These are phyloP conservation scores for Beauveria asiatica DNA, from an alignment of 2,329 filamentous ascomycete genomes.

Conservation along the genomic window DNA sequence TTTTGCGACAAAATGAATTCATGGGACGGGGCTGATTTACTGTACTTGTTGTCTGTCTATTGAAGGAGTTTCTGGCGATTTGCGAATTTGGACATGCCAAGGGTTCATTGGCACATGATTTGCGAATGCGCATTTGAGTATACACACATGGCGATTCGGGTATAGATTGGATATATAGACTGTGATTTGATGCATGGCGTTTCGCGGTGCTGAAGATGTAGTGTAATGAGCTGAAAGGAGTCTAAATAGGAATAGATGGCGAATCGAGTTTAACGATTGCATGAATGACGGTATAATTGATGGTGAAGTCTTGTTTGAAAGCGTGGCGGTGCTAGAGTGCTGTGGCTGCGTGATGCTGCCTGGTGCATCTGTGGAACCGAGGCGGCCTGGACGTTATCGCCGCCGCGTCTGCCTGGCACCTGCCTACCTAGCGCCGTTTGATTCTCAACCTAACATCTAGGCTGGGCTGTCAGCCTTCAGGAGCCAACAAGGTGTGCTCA, in stretches of 20 bases:
- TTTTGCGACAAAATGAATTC: slow-evolving; percentile 60
- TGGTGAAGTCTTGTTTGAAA: neutral
- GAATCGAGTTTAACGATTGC: no score
- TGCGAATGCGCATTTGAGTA: neutral
- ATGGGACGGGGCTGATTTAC: slow-evolving; percentile 23
- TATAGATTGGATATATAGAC: slow-evolving; percentile 9
- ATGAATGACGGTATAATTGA: no score
- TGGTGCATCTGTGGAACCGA: neutral
- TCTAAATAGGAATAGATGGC: neutral
- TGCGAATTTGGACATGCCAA: neutral
- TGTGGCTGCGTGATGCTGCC: neutral
- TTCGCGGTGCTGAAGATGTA: neutral
- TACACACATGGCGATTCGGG: neutral
- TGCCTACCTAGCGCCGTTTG: neutral
- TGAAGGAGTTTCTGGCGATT: neutral
- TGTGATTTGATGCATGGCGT: neutral
- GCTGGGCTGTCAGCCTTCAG: neutral
- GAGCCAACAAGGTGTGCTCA: neutral
- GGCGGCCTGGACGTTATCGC: neutral
- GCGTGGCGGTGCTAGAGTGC: neutral
- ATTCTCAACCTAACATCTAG: neutral
- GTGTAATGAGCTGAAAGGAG: neutral
- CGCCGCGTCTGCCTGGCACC: neutral
- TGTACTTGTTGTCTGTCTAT: neutral
- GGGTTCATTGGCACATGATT: neutral